These are phyloP conservation scores for Geotrichum histeridarum DNA, from an alignment of 1,139 yeast species.

Conservation along the genomic window DNA sequence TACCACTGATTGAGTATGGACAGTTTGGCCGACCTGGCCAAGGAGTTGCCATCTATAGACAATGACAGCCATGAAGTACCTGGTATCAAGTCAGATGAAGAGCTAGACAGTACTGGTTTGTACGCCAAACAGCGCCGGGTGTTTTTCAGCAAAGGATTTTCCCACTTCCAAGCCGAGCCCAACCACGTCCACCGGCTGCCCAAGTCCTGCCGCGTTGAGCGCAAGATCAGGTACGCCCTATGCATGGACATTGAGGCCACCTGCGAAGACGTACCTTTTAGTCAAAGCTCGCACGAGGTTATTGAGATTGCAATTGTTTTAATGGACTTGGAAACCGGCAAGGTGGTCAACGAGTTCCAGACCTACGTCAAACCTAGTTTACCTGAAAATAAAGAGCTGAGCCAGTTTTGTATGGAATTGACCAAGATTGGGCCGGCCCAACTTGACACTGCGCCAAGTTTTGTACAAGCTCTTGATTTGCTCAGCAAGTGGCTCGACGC, in stretches of 20 bases:
- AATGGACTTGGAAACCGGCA: slow-evolving; percentile 21
- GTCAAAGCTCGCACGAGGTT: slow-evolving; percentile 23
- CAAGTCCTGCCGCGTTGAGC: background rate
- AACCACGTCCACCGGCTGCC: slow-evolving; percentile 6
- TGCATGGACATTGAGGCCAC: slow-evolving; percentile 30
- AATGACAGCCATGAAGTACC: too few relatives aligned
- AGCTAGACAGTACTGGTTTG: too few relatives aligned
- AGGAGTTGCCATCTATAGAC: too few relatives aligned
- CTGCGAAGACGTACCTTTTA: slow-evolving; percentile 21
- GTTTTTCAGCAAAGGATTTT: too few relatives aligned
- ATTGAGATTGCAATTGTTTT: slow-evolving; percentile 26
- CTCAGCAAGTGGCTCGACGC: slow-evolving; percentile 22
- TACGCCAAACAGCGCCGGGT: too few relatives aligned
- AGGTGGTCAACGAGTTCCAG: slow-evolving; percentile 18
- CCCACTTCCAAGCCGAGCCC: too few relatives aligned
- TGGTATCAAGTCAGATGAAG: too few relatives aligned
- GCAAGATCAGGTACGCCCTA: slow-evolving; percentile 22
- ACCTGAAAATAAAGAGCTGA: slow-evolving; percentile 12
- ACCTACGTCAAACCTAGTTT: slow-evolving; percentile 22
- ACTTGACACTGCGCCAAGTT: slow-evolving; percentile 24
- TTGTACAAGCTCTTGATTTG: slow-evolving; percentile 20
- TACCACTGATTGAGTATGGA: background rate
- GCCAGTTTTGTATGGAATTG: slow-evolving; percentile 20
- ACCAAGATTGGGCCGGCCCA: slow-evolving; percentile 23
- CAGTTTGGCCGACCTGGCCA: too few relatives aligned